Evolutionary conservation across 148 eudicot species (phyloP).

Genomic region (Rhododendron griersonianum): DNA sequence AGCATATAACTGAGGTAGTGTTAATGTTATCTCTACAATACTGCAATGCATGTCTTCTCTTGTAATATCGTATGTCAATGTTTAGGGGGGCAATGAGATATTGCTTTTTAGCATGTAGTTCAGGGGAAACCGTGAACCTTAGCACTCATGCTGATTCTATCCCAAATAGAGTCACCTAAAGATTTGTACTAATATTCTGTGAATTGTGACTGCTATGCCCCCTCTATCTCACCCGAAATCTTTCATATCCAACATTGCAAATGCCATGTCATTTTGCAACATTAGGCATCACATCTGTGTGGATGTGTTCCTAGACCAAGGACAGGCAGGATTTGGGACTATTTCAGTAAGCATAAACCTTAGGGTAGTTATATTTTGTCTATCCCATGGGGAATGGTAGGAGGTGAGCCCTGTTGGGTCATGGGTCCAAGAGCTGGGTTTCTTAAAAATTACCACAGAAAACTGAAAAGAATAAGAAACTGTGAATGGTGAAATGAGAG

Average conservation of each 20-base stretch:
- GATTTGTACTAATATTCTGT: not conserved
- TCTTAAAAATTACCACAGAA: not conserved
- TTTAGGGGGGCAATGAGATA: not conserved
- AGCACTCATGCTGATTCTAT: not conserved
- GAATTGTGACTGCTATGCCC: not conserved
- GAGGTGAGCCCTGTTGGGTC: not conserved
- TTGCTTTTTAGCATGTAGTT: not conserved
- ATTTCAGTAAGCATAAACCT: not conserved
- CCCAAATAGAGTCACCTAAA: not conserved
- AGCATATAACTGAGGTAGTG: slow-evolving; percentile 86
- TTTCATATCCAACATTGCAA: not conserved
- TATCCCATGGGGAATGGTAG: not conserved
- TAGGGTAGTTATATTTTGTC: not conserved
- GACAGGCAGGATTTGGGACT: not conserved
- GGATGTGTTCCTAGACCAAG: not conserved
- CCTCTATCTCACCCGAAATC: not conserved
- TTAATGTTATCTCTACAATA: not conserved
- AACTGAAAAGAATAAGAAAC: not conserved
- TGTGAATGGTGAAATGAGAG: not conserved
- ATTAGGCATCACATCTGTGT: not conserved
- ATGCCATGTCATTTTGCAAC: not conserved
- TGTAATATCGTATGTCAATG: not conserved
- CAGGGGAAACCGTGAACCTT: not conserved
- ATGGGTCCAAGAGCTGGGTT: not conserved
- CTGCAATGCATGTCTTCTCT: not conserved